Conservation (phyloP, 2,329 filamentous ascomycete genomes). For the Colletotrichum sidae region DNA sequence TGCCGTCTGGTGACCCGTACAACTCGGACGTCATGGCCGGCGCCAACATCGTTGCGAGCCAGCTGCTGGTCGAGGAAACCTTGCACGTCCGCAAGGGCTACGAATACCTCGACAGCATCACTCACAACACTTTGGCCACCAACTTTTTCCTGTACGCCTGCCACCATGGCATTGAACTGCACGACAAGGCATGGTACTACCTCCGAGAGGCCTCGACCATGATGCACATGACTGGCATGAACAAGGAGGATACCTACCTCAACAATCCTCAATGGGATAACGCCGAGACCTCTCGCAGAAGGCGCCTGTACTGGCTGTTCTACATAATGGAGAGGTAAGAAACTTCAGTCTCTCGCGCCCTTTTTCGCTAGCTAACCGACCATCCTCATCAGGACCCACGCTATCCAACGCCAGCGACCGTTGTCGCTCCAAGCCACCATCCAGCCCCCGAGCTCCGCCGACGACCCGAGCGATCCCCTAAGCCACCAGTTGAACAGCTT, state of each 20-base stretch:
- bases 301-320: constrained; percentile 79
- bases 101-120: constrained; percentile 69
- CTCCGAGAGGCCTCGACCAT: constrained; percentile 82
- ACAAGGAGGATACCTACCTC: constrained; percentile 71
- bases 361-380: constrained; percentile 25
- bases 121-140: constrained; percentile 72
- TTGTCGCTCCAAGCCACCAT: constrained; percentile 78
- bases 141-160: constrained; percentile 84
- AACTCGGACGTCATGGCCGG: constrained; percentile 68
- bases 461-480: constrained; percentile 69
- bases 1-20: constrained; percentile 67
- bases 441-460: constrained; percentile 70
- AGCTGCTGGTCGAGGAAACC: constrained; percentile 75
- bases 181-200: constrained; percentile 84
- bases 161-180: constrained; percentile 77
- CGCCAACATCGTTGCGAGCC: constrained; percentile 72
- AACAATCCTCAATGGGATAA: constrained; percentile 60
- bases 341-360: not conserved
- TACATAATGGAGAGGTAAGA: constrained; percentile 76
- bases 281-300: constrained; percentile 70
- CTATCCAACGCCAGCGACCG: constrained; percentile 76
- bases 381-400: constrained; percentile 67
- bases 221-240: constrained; percentile 69
- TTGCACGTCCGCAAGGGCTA: constrained; percentile 72
- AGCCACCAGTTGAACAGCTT: constrained; percentile 67